Conservation (phyloP, 768 basidiomycete species). For the Rhodotorula babjevae region DNA sequence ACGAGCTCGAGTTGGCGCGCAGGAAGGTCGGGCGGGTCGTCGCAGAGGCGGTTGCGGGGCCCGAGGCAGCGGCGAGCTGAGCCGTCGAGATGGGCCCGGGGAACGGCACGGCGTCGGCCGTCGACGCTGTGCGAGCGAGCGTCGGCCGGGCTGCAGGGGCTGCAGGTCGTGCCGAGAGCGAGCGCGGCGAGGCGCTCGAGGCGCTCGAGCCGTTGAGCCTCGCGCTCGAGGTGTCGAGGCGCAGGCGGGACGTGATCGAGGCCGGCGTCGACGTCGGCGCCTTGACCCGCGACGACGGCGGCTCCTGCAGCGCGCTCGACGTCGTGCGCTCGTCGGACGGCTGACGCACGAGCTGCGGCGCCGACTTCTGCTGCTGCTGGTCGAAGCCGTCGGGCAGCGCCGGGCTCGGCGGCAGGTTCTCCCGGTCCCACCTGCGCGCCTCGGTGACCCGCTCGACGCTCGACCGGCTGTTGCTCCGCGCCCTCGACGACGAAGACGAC, state of each 20-base stretch:
- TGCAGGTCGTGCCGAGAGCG: neutral
- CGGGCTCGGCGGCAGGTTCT: slow-evolving; percentile 3
- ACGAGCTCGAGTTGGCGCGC: slow-evolving; percentile 1
- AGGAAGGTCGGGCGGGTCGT: neutral
- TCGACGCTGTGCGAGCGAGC: neutral
- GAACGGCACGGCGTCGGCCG: neutral
- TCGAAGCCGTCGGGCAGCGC: neutral
- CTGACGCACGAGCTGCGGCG: neutral
- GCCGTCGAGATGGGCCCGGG: neutral
- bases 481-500: neutral
- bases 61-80: neutral
- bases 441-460: neutral
- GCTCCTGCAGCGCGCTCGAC: neutral
- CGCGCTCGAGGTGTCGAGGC: neutral
- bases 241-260: neutral
- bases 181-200: neutral
- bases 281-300: neutral
- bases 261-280: neutral
- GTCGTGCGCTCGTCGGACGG: no score
- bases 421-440: neutral
- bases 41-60: neutral
- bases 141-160: neutral
- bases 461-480: neutral
- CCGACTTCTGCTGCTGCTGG: neutral
- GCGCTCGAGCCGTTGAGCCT: neutral